These are phyloP conservation scores for Galerina sulciceps DNA, from an alignment of 768 basidiomycete genomes.

Conservation along the genomic window DNA sequence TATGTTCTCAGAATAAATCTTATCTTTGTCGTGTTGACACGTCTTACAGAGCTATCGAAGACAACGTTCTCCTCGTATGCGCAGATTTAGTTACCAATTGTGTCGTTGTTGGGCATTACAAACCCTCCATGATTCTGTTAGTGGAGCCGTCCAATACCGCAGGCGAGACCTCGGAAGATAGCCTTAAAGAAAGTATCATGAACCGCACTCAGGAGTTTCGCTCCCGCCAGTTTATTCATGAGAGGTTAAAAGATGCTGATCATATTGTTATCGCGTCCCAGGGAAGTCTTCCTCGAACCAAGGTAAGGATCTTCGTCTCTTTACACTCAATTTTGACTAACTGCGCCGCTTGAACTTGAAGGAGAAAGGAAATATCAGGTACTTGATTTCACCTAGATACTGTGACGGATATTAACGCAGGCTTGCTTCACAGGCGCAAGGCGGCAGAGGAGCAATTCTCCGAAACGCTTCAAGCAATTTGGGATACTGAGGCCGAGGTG, in stretches of 20 bases:
- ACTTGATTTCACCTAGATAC: too few relatives aligned
- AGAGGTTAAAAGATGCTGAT: conserved; percentile 23
- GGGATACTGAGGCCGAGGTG: neutral
- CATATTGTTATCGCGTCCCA: conserved; percentile 25
- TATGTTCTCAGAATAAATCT: conserved; percentile 31
- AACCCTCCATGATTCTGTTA: conserved; percentile 30
- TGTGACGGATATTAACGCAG: too few relatives aligned
- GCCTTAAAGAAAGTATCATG: conserved; percentile 26
- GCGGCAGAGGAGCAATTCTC: conserved; percentile 5
- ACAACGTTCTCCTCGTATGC: conserved; percentile 30
- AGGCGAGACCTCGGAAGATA: conserved; percentile 1
- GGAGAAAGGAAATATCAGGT: neutral
- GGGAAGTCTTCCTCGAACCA: conserved; percentile 10
- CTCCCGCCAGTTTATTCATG: conserved; percentile 26
- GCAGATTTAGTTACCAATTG: conserved; percentile 32
- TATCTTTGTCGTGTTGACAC: neutral
- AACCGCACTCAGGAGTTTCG: conserved; percentile 28
- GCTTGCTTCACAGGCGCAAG: neutral
- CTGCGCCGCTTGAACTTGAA: neutral
- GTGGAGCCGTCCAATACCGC: conserved; percentile 24
- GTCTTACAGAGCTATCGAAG: conserved; percentile 33
- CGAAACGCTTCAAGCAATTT: neutral
- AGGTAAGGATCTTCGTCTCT: too few relatives aligned
- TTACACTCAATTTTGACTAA: too few relatives aligned
- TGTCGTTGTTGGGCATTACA: conserved; percentile 36